phyloP scores from a whole-genome alignment of 2,329 filamentous ascomycete species.

The Corynespora cassiicola region DNA sequence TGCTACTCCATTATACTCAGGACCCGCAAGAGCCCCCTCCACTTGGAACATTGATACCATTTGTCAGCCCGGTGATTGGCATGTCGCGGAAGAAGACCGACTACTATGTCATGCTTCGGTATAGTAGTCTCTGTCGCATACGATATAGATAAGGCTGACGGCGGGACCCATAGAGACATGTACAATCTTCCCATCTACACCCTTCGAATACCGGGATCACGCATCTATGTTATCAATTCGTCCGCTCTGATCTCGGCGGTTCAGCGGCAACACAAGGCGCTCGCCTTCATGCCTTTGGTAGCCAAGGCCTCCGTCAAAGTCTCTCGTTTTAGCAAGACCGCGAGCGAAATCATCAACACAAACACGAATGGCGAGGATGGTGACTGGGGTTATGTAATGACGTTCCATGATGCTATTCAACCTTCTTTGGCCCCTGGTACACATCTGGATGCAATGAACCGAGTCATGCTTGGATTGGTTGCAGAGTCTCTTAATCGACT shows the following conservation, averaged over 20 bases:
- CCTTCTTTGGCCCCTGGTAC: constrained; percentile 36
- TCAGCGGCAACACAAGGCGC: constrained; percentile 40
- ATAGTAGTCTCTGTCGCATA: not conserved
- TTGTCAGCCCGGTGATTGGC: constrained; percentile 12
- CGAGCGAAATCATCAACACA: constrained; percentile 33
- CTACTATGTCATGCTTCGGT: constrained; percentile 14
- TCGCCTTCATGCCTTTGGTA: constrained; percentile 48
- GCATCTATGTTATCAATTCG: constrained; percentile 49
- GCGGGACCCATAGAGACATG: constrained; percentile 8
- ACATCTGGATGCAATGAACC: constrained; percentile 45
- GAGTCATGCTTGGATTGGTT: constrained; percentile 35
- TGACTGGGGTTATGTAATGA: constrained; percentile 34
- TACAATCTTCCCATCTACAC: constrained; percentile 46
- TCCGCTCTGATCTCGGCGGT: constrained; percentile 40
- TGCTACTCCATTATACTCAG: constrained; percentile 12
- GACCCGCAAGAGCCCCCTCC: constrained; percentile 13
- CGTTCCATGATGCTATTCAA: constrained; percentile 34
- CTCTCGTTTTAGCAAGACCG: constrained; percentile 35
- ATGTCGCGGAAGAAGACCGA: constrained; percentile 9
- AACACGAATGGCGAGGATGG: constrained; percentile 46
- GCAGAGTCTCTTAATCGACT: constrained; percentile 17
- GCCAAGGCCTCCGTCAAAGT: constrained; percentile 40
- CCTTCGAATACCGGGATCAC: constrained; percentile 43
- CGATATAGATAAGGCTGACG: not conserved
- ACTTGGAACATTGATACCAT: constrained; percentile 10